These are phyloP conservation scores for Clarireedia sp. DNA, from an alignment of 2,329 filamentous ascomycete species.

Conservation along the genomic window DNA sequence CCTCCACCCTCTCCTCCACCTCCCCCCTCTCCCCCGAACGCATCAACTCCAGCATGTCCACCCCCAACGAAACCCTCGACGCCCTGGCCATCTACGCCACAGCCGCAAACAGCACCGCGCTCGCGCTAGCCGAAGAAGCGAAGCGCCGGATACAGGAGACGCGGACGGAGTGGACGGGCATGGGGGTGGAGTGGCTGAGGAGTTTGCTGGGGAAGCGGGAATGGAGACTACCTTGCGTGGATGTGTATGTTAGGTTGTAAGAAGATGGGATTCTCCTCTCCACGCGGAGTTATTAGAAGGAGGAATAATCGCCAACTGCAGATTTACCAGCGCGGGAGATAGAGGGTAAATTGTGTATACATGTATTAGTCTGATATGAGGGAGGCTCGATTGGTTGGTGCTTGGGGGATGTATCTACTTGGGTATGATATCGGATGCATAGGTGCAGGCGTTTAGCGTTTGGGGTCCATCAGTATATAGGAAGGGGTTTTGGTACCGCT, in stretches of 20 bases:
- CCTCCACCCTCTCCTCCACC: constrained; percentile 19
- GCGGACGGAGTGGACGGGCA: constrained; percentile 61
- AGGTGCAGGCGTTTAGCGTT: too few species aligned
- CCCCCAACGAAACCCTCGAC: constrained; percentile 27
- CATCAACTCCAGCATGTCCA: constrained; percentile 16
- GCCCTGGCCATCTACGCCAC: constrained; percentile 28
- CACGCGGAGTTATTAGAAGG: too few species aligned
- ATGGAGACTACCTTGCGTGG: constrained; percentile 86
- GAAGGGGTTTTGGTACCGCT: too few species aligned
- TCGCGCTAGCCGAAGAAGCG: constrained; percentile 55
- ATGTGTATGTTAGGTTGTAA: constrained; percentile 72
- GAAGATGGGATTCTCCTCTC: not conserved
- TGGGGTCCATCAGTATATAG: too few species aligned
- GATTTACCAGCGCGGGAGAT: not conserved
- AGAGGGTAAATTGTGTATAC: not conserved
- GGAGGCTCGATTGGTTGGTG: too few species aligned
- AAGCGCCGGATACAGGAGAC: constrained; percentile 37
- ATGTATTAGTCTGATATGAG: too few species aligned
- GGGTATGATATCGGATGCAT: too few species aligned
- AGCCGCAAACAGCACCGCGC: constrained; percentile 61
- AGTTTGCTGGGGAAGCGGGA: constrained; percentile 74
- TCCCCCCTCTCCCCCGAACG: constrained; percentile 17
- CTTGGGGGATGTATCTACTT: too few species aligned
- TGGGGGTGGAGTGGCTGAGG: constrained; percentile 80
- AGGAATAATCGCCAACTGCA: too few species aligned